These are phyloP conservation scores for Barnettozyma sp. DNA, from an alignment of 805 yeast species.

Conservation along the genomic window DNA sequence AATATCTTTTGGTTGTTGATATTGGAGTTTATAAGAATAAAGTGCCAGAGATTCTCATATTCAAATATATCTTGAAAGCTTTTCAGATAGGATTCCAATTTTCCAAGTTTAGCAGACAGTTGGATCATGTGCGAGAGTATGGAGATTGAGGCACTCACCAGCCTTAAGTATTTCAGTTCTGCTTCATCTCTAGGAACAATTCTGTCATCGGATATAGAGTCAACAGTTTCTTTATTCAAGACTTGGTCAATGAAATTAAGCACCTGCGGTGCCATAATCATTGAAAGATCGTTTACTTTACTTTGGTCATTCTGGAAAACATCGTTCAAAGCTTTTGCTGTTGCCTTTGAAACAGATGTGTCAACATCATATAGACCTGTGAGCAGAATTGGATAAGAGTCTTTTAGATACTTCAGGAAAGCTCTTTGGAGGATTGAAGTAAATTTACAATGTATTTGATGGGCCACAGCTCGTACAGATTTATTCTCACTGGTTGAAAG, in stretches of 20 bases:
- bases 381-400: slow-evolving; percentile 67
- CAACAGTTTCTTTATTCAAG: slow-evolving; percentile 48
- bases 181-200: slow-evolving; percentile 62
- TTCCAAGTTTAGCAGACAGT: slow-evolving; percentile 16
- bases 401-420: slow-evolving; percentile 59
- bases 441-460: slow-evolving; percentile 54
- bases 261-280: slow-evolving; percentile 48
- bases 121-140: slow-evolving; percentile 35
- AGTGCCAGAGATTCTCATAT: slow-evolving; percentile 40
- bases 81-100: slow-evolving; percentile 19
- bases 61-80: slow-evolving; percentile 30
- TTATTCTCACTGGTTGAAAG: slow-evolving; percentile 66
- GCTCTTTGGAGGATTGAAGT: slow-evolving; percentile 46
- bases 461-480: slow-evolving; percentile 53
- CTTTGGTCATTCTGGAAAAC: slow-evolving; percentile 53
- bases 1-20: slow-evolving; percentile 36
- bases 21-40: slow-evolving; percentile 28
- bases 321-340: slow-evolving; percentile 38
- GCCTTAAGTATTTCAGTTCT: slow-evolving; percentile 52
- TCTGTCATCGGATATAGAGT: slow-evolving; percentile 69
- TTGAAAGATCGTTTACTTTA: slow-evolving; percentile 54
- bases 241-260: slow-evolving; percentile 47
- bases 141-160: slow-evolving; percentile 42
- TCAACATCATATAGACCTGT: slow-evolving; percentile 70
- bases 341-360: slow-evolving; percentile 45